Percentiles rank a stretch among this genome's conserved stretches.
These are phyloP conservation scores for Oldenlandia corymbosa DNA, from an alignment of 257 asterid species.

Conservation along the genomic window DNA sequence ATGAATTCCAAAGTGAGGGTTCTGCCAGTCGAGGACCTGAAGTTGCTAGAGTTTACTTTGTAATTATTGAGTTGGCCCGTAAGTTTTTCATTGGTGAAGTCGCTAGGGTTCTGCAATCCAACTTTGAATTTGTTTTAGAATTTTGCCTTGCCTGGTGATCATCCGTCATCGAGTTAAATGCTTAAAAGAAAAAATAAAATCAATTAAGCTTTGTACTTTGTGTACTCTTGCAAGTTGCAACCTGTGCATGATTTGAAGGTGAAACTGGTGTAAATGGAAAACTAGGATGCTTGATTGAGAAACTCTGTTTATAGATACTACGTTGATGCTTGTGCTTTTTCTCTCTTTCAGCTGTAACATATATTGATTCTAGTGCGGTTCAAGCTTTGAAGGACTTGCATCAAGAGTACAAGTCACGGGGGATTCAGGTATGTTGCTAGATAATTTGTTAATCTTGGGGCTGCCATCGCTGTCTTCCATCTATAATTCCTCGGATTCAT, in stretches of 20 bases:
- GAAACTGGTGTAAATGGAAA: constrained; percentile 2
- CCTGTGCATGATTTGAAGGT: constrained; percentile 3
- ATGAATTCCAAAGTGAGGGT: constrained; percentile 60
- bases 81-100: constrained; percentile 33
- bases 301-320: neutral
- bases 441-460: neutral
- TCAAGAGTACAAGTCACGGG: constrained; percentile 76
- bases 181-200: neutral
- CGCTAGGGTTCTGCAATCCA: neutral
- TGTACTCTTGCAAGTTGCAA: neutral
- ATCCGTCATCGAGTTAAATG: neutral
- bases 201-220: neutral
- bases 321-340: constrained; percentile 2
- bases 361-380: constrained; percentile 91
- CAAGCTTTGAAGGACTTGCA: constrained; percentile 85
- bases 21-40: constrained; percentile 74
- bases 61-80: constrained; percentile 97
- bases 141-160: too few relatives aligned
- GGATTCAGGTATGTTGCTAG: constrained; percentile 64
- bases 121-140: too few relatives aligned
- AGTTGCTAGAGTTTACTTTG: constrained; percentile 68
- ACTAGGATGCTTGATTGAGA: neutral
- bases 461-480: neutral
- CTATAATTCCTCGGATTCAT: neutral
- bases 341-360: constrained; percentile 72